Percentiles rank a stretch among this genome's conserved stretches.
Conservation (phyloP, 2,329 filamentous ascomycete genomes). For the Aspergillus transmontanensis region DNA sequence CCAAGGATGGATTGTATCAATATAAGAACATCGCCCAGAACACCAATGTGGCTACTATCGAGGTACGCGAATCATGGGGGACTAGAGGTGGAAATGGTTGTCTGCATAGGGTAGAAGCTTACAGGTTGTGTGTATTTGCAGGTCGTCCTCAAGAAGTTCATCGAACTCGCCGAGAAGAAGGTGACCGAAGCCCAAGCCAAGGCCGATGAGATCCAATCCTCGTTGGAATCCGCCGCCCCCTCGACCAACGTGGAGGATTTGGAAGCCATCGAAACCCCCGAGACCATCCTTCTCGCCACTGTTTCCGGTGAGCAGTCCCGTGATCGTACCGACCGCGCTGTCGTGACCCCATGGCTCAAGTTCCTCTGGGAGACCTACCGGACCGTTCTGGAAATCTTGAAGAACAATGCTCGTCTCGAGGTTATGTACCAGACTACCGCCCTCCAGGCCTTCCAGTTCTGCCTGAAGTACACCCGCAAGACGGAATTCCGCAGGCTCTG, state of each 20-base stretch:
- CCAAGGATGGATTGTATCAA: slow-evolving; percentile 98
- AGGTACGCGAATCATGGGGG: slow-evolving; percentile 56
- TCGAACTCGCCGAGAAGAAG: slow-evolving; percentile 94
- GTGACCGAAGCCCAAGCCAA: slow-evolving; percentile 94
- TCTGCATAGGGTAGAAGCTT: slow-evolving; percentile 10
- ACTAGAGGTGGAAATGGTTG: slow-evolving; percentile 5
- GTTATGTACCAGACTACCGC: slow-evolving; percentile 98
- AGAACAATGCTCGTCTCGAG: slow-evolving; percentile 97
- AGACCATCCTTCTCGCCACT: slow-evolving; percentile 95
- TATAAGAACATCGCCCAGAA: slow-evolving; percentile 99
- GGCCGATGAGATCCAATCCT: slow-evolving; percentile 91
- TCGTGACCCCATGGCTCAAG: slow-evolving; percentile 98
- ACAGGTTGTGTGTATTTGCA: slow-evolving; percentile 36
- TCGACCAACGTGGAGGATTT: slow-evolving; percentile 86
- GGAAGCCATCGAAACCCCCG: slow-evolving; percentile 94
- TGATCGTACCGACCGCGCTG: slow-evolving; percentile 95
- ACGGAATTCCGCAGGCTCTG: slow-evolving; percentile 98
- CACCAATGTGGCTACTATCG: slow-evolving; percentile 96
- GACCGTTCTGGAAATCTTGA: slow-evolving; percentile 95
- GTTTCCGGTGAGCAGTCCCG: slow-evolving; percentile 97
- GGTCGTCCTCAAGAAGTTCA: slow-evolving; percentile 96
- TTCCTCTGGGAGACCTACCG: slow-evolving; percentile 99
- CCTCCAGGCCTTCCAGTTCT: slow-evolving; percentile 98
- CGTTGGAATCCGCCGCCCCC: slow-evolving; percentile 72
- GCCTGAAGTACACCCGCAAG: slow-evolving; percentile 96